These are phyloP conservation scores for Citrus medica DNA, from an alignment of 345 rosid genomes.

Conservation along the genomic window DNA sequence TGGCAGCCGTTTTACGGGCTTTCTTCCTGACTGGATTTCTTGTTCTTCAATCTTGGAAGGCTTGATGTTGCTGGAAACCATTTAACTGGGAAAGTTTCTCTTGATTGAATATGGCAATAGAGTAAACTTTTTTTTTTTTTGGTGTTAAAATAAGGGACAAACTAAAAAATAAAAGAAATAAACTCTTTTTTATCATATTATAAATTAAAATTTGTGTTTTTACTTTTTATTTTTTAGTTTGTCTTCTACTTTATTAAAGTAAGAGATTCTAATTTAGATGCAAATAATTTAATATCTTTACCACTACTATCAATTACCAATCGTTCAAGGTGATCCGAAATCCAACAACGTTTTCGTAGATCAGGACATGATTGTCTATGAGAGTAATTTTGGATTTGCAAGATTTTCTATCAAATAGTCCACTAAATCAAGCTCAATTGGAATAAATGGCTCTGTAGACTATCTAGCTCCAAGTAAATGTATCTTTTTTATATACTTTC, in stretches of 20 bases:
- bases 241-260: no score
- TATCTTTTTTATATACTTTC: no score
- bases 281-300: background rate
- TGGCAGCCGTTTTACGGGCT: conserved; percentile 10
- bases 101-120: background rate
- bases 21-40: conserved; percentile 14
- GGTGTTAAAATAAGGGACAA: no score
- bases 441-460: background rate
- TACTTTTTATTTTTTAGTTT: no score
- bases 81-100: background rate
- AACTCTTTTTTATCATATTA: no score
- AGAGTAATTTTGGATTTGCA: background rate
- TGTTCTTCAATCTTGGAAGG: background rate
- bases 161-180: no score
- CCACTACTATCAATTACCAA: no score
- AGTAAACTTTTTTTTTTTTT: no score
- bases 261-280: background rate
- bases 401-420: background rate
- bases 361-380: background rate
- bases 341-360: background rate
- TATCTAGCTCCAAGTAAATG: background rate
- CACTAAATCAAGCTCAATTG: background rate
- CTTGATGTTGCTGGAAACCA: background rate
- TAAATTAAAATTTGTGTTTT: no score
- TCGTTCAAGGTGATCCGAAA: no score